phyloP scores from a whole-genome alignment of 176 grass and related monocot genomes.

The Areca catechu region DNA sequence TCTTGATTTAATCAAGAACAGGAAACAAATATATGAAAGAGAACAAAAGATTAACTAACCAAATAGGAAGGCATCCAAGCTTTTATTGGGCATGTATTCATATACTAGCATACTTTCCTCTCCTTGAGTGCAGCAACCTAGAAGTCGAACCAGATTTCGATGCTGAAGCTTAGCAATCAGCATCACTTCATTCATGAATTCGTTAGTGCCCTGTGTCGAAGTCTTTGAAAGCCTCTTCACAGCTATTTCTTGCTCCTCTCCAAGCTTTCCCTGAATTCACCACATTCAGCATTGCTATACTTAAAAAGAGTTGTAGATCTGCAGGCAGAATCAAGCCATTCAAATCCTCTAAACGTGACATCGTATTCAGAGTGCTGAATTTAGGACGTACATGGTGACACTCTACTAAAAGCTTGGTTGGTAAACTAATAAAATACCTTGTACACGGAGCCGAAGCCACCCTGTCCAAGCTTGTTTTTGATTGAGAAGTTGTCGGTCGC shows the following conservation, averaged over 20 bases:
- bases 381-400: too few relatives aligned
- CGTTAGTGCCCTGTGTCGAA: conserved; percentile 42
- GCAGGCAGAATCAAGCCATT: too few relatives aligned
- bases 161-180: conserved; percentile 60
- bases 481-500: conserved; percentile 49
- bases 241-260: conserved; percentile 58
- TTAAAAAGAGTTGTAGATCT: too few relatives aligned
- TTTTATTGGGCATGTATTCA: conserved; percentile 30
- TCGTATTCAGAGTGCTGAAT: too few relatives aligned
- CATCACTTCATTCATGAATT: conserved; percentile 72
- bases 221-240: conserved; percentile 64
- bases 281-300: conserved; percentile 4
- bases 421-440: conserved; percentile 17
- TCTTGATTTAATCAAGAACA: too few relatives aligned
- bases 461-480: conserved; percentile 47
- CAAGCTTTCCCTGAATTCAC: conserved; percentile 44
- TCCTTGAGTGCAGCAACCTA: conserved; percentile 52
- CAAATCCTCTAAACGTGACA: too few relatives aligned
- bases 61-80: conserved; percentile 56
- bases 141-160: conserved; percentile 55
- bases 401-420: too few relatives aligned
- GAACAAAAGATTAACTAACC: conserved; percentile 13
- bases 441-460: conserved; percentile 63
- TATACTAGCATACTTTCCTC: conserved; percentile 61
- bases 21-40: too few relatives aligned